A percentile compares a stretch with the other conserved stretches of the same genome.
These are phyloP conservation scores for Scytalidium lignicola DNA, from an alignment of 2,329 filamentous ascomycete species.

Conservation along the genomic window DNA sequence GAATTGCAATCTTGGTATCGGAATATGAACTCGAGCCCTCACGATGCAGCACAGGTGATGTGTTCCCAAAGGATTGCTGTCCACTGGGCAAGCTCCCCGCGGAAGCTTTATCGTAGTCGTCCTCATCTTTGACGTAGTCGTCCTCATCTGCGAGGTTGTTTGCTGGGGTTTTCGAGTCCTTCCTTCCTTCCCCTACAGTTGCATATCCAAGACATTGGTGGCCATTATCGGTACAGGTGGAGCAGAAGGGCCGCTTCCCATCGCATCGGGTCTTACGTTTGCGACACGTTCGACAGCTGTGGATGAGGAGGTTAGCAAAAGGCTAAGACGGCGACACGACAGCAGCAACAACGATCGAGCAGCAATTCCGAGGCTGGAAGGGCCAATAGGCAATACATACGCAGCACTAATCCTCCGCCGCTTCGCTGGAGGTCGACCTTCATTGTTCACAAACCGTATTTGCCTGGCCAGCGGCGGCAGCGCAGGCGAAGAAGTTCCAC, in stretches of 20 bases:
- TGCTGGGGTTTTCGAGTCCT: slow-evolving; percentile 19
- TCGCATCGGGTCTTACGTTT: slow-evolving; percentile 73
- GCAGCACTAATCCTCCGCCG: slow-evolving; percentile 74
- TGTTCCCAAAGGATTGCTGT: neutral
- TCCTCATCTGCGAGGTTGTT: slow-evolving; percentile 32
- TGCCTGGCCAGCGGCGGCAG: slow-evolving; percentile 41
- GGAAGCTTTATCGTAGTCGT: slow-evolving; percentile 12
- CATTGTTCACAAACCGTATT: slow-evolving; percentile 77
- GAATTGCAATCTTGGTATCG: slow-evolving; percentile 1
- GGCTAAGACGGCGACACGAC: neutral
- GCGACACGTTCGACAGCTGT: slow-evolving; percentile 66
- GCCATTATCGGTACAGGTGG: slow-evolving; percentile 67
- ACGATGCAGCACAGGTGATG: slow-evolving; percentile 1
- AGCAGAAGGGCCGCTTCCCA: slow-evolving; percentile 66
- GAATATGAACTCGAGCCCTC: slow-evolving; percentile 5
- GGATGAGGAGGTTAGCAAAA: slow-evolving; percentile 1
- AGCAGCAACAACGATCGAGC: slow-evolving; percentile 4
- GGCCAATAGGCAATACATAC: slow-evolving; percentile 40
- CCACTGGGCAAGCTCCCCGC: slow-evolving; percentile 3
- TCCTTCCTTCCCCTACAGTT: slow-evolving; percentile 25
- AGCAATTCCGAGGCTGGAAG: neutral
- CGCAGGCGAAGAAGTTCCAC: slow-evolving; percentile 7
- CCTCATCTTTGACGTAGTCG: slow-evolving; percentile 26
- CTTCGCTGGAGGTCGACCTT: slow-evolving; percentile 76
- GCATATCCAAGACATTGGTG: slow-evolving; percentile 65